Conservation (phyloP, 495 filamentous ascomycete genomes). For the Xylaria scruposa region DNA sequence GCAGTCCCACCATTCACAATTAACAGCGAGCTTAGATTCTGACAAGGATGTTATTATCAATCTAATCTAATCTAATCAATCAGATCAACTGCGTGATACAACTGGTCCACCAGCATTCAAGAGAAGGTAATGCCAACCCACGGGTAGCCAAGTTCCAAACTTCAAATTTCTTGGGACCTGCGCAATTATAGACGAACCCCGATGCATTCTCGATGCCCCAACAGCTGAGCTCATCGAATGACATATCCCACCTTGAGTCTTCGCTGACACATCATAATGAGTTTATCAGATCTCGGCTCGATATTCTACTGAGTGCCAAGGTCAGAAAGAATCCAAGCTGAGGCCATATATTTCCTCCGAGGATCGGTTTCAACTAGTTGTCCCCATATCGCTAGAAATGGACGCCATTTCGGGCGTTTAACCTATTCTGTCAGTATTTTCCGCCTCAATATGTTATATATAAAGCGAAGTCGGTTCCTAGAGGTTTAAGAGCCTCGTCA, state of each 20-base stretch:
- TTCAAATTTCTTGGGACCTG: neutral
- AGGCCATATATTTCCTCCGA: neutral
- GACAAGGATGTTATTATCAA: constrained; percentile 18
- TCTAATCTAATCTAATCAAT: constrained; percentile 47
- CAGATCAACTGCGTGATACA: constrained; percentile 32
- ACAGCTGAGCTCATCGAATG: neutral
- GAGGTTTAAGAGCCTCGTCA: neutral
- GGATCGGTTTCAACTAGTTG: neutral
- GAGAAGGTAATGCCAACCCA: constrained; percentile 1
- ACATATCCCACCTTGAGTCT: neutral
- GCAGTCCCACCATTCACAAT: neutral
- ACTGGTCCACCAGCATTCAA: constrained; percentile 14
- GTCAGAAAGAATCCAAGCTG: neutral
- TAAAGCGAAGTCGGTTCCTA: neutral
- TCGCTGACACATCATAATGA: neutral
- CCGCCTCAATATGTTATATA: neutral
- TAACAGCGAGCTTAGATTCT: neutral
- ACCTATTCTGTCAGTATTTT: neutral
- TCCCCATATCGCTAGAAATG: neutral
- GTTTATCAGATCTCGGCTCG: constrained; percentile 5
- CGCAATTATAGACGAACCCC: neutral
- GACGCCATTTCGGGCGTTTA: neutral
- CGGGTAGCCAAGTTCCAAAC: neutral
- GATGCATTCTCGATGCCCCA: neutral
- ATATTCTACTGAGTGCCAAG: no score